Conservation (phyloP, 257 asterid genomes). For the Striga asiatica region DNA sequence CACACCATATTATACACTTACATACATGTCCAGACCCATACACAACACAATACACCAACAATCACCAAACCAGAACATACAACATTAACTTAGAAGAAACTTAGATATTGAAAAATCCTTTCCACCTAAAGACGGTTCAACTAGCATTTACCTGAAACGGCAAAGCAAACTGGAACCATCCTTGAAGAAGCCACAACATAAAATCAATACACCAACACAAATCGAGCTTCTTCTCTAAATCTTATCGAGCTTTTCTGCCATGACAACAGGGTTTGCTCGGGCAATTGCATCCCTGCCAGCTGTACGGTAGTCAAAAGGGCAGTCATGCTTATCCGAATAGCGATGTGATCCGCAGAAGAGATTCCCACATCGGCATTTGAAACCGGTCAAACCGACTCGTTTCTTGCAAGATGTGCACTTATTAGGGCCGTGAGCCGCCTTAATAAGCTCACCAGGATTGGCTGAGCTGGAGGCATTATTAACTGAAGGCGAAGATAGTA, state of each 20-base stretch:
- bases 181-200: no score
- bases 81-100: no score
- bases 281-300: conserved; percentile 49
- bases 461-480: conserved; percentile 16
- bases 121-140: no score
- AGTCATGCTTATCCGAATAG: conserved; percentile 46
- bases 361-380: conserved; percentile 46
- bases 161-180: no score
- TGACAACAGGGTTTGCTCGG: conserved; percentile 47
- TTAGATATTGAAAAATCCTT: no score
- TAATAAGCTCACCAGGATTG: conserved; percentile 15
- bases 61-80: no score
- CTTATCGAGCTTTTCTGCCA: conserved; percentile 52
- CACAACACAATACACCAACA: no score
- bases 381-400: conserved; percentile 47
- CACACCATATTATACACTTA: no score
- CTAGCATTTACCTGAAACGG: no score
- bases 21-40: no score
- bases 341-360: conserved; percentile 50
- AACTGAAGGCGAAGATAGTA: conserved; percentile 9
- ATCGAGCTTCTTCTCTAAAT: no score
- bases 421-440: conserved; percentile 29
- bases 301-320: conserved; percentile 43
- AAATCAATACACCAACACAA: no score
- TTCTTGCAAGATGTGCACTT: conserved; percentile 44